A percentile compares a stretch with the other conserved stretches of the same genome.
These are phyloP conservation scores for Eleusine coracana DNA, from an alignment of 176 grass and related monocot species.

Conservation along the genomic window DNA sequence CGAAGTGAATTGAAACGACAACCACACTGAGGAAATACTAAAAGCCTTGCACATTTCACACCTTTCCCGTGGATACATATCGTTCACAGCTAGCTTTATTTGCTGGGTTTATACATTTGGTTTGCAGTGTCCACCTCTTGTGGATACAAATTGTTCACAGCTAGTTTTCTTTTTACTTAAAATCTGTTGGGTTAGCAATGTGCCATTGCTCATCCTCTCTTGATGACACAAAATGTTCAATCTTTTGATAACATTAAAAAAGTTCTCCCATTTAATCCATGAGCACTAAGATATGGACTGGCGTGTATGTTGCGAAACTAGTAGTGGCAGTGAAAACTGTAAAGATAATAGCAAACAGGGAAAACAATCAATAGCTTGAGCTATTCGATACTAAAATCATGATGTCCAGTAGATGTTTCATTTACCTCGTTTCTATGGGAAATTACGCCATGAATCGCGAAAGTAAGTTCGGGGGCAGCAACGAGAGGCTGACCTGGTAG, in stretches of 20 bases:
- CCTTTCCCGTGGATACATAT: background rate
- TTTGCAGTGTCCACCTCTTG: background rate
- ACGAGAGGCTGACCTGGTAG: conserved; percentile 42
- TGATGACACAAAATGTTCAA: background rate
- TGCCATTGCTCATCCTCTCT: background rate
- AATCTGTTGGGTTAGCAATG: background rate
- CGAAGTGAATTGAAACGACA: background rate
- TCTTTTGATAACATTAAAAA: background rate
- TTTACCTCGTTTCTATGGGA: background rate
- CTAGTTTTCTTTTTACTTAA: background rate
- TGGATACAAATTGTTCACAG: background rate
- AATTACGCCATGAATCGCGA: background rate
- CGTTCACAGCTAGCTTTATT: background rate
- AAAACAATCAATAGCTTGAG: background rate
- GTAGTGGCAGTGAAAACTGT: background rate
- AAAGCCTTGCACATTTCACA: background rate
- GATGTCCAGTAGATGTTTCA: background rate
- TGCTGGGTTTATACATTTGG: background rate
- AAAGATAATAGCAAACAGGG: background rate
- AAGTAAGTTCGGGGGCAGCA: background rate
- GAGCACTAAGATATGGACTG: background rate
- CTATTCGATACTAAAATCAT: background rate
- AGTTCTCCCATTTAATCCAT: background rate
- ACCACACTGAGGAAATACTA: background rate
- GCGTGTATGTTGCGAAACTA: background rate